phyloP scores from a whole-genome alignment of 2,329 filamentous ascomycete species.

The Cryoendolithus antarcticus region DNA sequence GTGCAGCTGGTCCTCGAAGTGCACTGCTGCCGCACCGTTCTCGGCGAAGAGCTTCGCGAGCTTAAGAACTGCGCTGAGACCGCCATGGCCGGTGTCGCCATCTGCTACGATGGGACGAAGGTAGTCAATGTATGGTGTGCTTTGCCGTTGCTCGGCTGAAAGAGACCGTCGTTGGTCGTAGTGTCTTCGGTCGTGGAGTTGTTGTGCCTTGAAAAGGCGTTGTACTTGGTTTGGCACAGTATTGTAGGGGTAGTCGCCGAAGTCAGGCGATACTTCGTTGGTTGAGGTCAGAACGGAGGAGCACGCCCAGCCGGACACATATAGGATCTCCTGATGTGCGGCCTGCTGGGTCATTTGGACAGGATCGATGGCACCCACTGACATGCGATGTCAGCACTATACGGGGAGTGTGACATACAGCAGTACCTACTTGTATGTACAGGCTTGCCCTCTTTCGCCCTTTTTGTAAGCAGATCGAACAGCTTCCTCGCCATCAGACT shows the following conservation, averaged over 20 bases:
- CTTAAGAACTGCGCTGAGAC: constrained; percentile 84
- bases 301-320: constrained; percentile 95
- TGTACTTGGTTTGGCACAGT: constrained; percentile 98
- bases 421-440: constrained; percentile 70
- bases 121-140: constrained; percentile 79
- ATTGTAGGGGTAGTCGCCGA: constrained; percentile 98
- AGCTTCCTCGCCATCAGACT: constrained; percentile 92
- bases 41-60: constrained; percentile 95
- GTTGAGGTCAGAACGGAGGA: constrained; percentile 85
- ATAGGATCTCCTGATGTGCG: constrained; percentile 86
- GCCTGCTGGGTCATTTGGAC: constrained; percentile 99
- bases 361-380: constrained; percentile 96
- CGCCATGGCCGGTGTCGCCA: constrained; percentile 89
- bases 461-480: constrained; percentile 75
- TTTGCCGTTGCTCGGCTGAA: constrained; percentile 56
- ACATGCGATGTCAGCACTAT: neutral
- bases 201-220: constrained; percentile 88
- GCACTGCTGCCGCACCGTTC: constrained; percentile 88
- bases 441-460: constrained; percentile 65
- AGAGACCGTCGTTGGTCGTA: constrained; percentile 77
- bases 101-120: constrained; percentile 91
- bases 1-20: constrained; percentile 96
- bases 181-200: constrained; percentile 91
- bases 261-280: constrained; percentile 95
- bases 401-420: no score